phyloP scores from a whole-genome alignment of 225 moss, liverwort and hornwort species.

The Marchantia paleacea region DNA sequence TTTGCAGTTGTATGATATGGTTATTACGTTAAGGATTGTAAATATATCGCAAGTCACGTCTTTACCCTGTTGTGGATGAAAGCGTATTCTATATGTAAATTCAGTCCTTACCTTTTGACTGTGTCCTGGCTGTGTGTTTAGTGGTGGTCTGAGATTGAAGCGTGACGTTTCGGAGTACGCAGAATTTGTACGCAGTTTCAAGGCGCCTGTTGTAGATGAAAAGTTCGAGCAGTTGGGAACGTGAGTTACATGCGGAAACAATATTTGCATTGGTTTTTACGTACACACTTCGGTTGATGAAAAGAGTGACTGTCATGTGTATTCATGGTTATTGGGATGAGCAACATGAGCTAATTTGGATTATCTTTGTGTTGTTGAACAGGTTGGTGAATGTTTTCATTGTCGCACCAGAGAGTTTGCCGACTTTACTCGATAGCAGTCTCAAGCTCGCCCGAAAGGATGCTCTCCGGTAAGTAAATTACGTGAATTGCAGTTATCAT shows the following conservation, averaged over 20 bases:
- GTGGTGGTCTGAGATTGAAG: conserved; percentile 89
- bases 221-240: conserved; percentile 77
- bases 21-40: neutral
- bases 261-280: neutral
- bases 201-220: conserved; percentile 58
- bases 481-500: neutral
- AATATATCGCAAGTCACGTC: too few relatives aligned
- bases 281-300: neutral
- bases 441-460: conserved; percentile 68
- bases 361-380: conserved; percentile 23
- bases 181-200: conserved; percentile 69
- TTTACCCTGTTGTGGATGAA: too few relatives aligned
- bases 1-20: neutral
- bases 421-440: conserved; percentile 73
- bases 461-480: conserved; percentile 58
- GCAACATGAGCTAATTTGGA: neutral
- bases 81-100: neutral
- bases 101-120: neutral
- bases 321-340: neutral
- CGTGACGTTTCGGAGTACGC: conserved; percentile 83
- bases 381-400: conserved; percentile 97
- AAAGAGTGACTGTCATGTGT: neutral
- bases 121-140: conserved; percentile 30
- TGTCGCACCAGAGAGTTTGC: conserved; percentile 91
- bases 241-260: conserved; percentile 43